Conservation (phyloP, 768 basidiomycete genomes). For the Xerocomus brunneocitrinus region DNA sequence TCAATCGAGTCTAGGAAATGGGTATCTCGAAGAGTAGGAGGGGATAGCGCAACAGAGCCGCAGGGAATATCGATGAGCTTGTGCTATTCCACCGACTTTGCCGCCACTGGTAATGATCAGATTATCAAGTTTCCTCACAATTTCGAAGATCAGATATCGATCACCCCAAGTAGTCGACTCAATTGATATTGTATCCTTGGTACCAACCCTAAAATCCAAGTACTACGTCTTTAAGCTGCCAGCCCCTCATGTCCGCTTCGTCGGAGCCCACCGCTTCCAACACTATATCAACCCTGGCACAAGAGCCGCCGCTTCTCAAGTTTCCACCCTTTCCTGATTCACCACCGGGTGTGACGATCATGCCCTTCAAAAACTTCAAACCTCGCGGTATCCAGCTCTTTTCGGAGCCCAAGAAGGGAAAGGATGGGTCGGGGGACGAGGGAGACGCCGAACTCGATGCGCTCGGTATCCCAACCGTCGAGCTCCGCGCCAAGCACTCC, state of each 20-base stretch:
- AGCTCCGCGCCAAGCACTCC: slow-evolving; percentile 47
- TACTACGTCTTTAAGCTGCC: slow-evolving; percentile 8
- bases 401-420: slow-evolving; percentile 31
- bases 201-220: slow-evolving; percentile 3
- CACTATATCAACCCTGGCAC: not conserved
- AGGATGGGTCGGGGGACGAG: slow-evolving; percentile 28
- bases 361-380: slow-evolving; percentile 54
- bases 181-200: not conserved
- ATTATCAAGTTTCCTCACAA: no score
- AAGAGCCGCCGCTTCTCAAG: slow-evolving; percentile 23
- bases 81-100: no score
- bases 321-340: slow-evolving; percentile 48
- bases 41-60: no score
- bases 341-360: slow-evolving; percentile 44
- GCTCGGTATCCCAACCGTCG: slow-evolving; percentile 61
- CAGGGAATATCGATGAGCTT: no score
- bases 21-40: no score
- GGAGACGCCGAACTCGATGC: slow-evolving; percentile 62
- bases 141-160: no score
- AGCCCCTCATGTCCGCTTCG: slow-evolving; percentile 15
- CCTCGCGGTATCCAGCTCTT: slow-evolving; percentile 54
- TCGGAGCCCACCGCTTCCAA: slow-evolving; percentile 16
- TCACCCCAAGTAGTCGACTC: not conserved
- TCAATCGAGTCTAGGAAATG: no score
- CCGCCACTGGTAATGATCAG: no score